Conservation (phyloP, 306 rosid genomes). For the Morella rubra region DNA sequence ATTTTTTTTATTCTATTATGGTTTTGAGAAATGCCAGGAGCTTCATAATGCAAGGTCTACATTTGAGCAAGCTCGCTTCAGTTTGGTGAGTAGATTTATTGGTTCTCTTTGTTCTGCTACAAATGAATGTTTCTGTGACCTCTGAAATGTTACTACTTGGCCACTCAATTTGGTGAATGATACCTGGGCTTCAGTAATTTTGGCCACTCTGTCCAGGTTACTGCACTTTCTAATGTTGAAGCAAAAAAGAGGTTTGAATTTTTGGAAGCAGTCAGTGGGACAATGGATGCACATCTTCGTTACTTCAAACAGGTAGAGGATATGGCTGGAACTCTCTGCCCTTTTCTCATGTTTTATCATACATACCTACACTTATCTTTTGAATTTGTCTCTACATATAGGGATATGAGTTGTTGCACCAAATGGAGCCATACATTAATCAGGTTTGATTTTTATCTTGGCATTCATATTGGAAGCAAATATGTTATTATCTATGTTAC, state of each 20-base stretch:
- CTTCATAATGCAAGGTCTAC: conserved; percentile 89
- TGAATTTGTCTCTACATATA: conserved; percentile 16
- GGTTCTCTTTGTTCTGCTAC: conserved; percentile 2
- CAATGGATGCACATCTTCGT: conserved; percentile 99
- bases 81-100: conserved; percentile 53
- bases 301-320: conserved; percentile 88
- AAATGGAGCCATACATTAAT: conserved; percentile 86
- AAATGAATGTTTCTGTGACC: conserved; percentile 15
- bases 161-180: too few relatives aligned
- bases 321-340: conserved; percentile 22
- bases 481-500: background rate
- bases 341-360: conserved; percentile 15
- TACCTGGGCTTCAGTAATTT: conserved; percentile 19
- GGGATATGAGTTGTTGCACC: conserved; percentile 71
- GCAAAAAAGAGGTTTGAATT: conserved; percentile 97
- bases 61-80: conserved; percentile 98
- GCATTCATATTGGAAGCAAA: background rate
- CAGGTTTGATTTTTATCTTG: conserved; percentile 56
- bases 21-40: conserved; percentile 60
- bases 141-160: background rate
- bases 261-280: conserved; percentile 99
- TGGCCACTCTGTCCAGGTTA: conserved; percentile 58
- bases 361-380: conserved; percentile 19
- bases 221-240: conserved; percentile 92
- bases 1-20: conserved; percentile 31